A percentile compares a stretch with the other conserved stretches of the same genome.
Conservation (phyloP, 805 yeast genomes). For the Candida chilensis region DNA sequence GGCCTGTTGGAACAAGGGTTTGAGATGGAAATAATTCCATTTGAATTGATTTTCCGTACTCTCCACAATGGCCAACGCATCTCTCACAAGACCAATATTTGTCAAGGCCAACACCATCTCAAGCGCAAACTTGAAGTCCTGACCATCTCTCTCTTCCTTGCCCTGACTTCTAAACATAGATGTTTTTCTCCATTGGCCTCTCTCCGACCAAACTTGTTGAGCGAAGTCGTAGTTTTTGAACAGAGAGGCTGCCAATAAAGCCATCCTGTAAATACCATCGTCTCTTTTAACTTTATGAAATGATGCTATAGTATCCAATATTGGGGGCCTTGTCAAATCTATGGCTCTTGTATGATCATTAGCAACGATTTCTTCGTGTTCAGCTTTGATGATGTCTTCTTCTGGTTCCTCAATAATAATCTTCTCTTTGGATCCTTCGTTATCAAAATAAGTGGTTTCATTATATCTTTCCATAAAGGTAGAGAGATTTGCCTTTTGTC, state of each 20-base stretch:
- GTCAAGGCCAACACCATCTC: constrained; percentile 57
- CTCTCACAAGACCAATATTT: constrained; percentile 44
- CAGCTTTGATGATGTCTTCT: constrained; percentile 7
- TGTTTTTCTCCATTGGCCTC: constrained; percentile 66
- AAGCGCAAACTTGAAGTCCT: constrained; percentile 65
- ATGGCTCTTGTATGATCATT: constrained; percentile 1
- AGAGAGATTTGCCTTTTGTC: not conserved
- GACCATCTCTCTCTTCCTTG: constrained; percentile 22
- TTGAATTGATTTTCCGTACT: constrained; percentile 60
- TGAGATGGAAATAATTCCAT: constrained; percentile 51
- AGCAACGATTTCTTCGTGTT: constrained; percentile 6
- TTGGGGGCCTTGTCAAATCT: not conserved
- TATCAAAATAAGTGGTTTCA: constrained; percentile 21
- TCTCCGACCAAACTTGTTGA: constrained; percentile 62
- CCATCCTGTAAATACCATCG: constrained; percentile 46
- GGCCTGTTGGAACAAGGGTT: constrained; percentile 28
- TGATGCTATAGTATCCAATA: not conserved
- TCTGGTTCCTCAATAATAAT: constrained; percentile 8
- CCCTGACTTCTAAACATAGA: constrained; percentile 31
- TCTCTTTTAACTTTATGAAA: constrained; percentile 24
- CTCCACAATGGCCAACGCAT: constrained; percentile 60
- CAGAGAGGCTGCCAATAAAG: constrained; percentile 57
- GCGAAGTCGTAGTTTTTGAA: constrained; percentile 51
- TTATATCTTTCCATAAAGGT: constrained; percentile 25
- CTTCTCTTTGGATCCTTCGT: constrained; percentile 10